Percentiles rank a stretch among this genome's conserved stretches.
Conservation (phyloP, 2,329 filamentous ascomycete species). For the Chalaropsis ovoidea region DNA sequence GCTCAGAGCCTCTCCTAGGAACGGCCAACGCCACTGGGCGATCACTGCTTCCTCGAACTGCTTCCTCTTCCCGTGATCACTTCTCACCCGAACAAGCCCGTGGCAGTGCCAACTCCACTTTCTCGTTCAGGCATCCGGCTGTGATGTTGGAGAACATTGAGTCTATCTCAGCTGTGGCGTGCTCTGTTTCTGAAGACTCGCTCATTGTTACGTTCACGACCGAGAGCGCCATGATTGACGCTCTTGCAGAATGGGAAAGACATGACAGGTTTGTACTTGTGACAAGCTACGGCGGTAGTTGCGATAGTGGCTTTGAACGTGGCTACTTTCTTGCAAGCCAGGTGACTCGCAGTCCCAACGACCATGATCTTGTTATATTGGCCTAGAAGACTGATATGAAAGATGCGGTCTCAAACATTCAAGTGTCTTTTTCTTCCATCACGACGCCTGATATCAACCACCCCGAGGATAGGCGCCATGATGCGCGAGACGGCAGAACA, state of each 20-base stretch:
- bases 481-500: background rate
- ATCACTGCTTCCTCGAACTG: background rate
- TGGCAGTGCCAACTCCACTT: conserved; percentile 16
- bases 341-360: background rate
- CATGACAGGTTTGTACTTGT: conserved; percentile 10
- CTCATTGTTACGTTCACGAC: conserved; percentile 9
- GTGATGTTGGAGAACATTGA: conserved; percentile 18
- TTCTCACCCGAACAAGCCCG: background rate
- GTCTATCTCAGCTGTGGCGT: background rate
- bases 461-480: background rate
- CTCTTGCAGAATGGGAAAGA: background rate
- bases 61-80: background rate
- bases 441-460: background rate
- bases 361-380: background rate
- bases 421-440: conserved; percentile 10
- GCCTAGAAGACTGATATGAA: background rate
- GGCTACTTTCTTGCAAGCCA: conserved; percentile 16
- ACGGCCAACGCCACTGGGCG: background rate
- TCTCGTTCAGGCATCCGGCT: conserved; percentile 17
- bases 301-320: conserved; percentile 1
- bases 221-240: conserved; percentile 4
- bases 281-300: conserved; percentile 9
- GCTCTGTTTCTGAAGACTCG: background rate
- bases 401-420: background rate
- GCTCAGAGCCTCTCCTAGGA: background rate